phyloP scores from a whole-genome alignment of 1,284 basidiomycete genomes.

The Ganoderma sinense region DNA sequence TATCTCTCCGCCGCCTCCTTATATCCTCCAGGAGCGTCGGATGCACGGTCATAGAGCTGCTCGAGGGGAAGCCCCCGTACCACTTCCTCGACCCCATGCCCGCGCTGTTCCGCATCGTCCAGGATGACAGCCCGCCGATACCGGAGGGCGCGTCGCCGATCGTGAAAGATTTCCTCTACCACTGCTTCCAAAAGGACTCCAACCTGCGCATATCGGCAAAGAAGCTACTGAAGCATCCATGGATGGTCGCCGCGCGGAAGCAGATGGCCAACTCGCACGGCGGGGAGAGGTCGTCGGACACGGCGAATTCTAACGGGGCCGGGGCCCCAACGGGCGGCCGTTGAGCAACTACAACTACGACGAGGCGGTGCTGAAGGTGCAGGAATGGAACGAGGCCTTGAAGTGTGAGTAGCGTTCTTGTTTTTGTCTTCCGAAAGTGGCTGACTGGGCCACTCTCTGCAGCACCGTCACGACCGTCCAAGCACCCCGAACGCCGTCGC shows the following conservation, averaged over 20 bases:
- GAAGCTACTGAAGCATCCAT: slow-evolving; percentile 92
- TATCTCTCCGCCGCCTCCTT: background rate
- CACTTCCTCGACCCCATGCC: slow-evolving; percentile 98
- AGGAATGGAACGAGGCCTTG: slow-evolving; percentile 98
- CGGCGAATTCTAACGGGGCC: slow-evolving; percentile 4
- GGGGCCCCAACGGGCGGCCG: slow-evolving; percentile 57
- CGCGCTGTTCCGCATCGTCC: slow-evolving; percentile 96
- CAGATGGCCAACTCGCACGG: slow-evolving; percentile 63
- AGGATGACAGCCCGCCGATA: slow-evolving; percentile 95
- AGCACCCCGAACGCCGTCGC: slow-evolving; percentile 53
- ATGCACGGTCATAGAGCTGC: slow-evolving; percentile 94
- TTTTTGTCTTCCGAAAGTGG: slow-evolving; percentile 15
- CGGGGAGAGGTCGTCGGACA: slow-evolving; percentile 47
- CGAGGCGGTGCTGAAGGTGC: slow-evolving; percentile 93
- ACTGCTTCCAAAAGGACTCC: slow-evolving; percentile 98
- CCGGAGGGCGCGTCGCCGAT: slow-evolving; percentile 94
- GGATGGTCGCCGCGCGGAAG: slow-evolving; percentile 90
- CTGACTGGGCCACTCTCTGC: slow-evolving; percentile 6
- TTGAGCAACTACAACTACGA: slow-evolving; percentile 87
- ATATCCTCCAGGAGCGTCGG: slow-evolving; percentile 79
- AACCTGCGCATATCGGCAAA: slow-evolving; percentile 94
- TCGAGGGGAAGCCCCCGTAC: slow-evolving; percentile 97
- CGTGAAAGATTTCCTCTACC: slow-evolving; percentile 95
- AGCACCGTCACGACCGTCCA: slow-evolving; percentile 59
- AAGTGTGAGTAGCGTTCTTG: slow-evolving; percentile 69